Conservation (phyloP, 768 basidiomycete species). For the Mycena albidolilacea region DNA sequence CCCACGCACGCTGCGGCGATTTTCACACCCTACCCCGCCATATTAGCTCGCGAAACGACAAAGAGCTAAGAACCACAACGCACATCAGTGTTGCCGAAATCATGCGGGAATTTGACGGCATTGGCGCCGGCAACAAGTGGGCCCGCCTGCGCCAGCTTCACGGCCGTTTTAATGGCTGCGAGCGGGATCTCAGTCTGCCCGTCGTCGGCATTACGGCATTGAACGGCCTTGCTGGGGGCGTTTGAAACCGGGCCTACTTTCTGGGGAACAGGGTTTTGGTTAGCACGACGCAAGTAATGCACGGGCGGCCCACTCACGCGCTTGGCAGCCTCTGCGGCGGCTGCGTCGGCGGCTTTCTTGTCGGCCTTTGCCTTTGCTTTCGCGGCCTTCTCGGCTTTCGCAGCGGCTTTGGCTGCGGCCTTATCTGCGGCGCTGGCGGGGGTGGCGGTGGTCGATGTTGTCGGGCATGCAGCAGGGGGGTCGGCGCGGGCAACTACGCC, state of each 20-base stretch:
- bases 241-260: constrained; percentile 26
- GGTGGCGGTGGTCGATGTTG: not conserved
- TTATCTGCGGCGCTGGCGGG: not conserved
- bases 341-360: not conserved
- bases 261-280: not conserved
- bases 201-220: constrained; percentile 21
- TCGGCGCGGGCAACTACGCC: constrained; percentile 16
- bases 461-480: constrained; percentile 4
- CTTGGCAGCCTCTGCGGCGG: not conserved
- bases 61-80: no score
- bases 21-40: no score
- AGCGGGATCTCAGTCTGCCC: constrained; percentile 21
- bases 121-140: constrained; percentile 21
- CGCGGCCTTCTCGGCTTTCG: no score
- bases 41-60: no score
- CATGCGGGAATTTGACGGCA: constrained; percentile 31
- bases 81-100: constrained; percentile 30
- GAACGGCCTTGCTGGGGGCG: constrained; percentile 21
- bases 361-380: no score
- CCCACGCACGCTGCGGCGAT: no score
- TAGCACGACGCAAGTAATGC: no score
- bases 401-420: constrained; percentile 11
- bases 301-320: constrained; percentile 12
- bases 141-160: constrained; percentile 28
- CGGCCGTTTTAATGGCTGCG: constrained; percentile 7